phyloP scores from a whole-genome alignment of 495 filamentous ascomycete species.

The Viridothelium virens region DNA sequence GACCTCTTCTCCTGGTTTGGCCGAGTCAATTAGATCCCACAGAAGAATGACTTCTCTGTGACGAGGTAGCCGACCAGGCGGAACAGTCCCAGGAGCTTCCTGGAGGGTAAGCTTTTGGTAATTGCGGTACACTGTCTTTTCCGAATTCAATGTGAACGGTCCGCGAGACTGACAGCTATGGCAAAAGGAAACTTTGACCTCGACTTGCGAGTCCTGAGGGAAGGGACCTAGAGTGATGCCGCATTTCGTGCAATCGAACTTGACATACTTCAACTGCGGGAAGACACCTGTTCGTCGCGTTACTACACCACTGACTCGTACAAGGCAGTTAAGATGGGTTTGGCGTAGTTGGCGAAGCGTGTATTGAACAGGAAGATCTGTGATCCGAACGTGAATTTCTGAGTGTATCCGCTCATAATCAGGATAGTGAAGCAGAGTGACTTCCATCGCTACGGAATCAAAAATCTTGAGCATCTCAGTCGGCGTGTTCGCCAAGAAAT shows the following conservation, averaged over 20 bases:
- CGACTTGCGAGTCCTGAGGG: constrained; percentile 90
- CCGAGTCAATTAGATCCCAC: constrained; percentile 93
- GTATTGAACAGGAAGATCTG: constrained; percentile 86
- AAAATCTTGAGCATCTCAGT: constrained; percentile 91
- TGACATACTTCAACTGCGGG: constrained; percentile 95
- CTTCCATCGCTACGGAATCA: constrained; percentile 93
- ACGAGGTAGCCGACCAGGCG: constrained; percentile 88
- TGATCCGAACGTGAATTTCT: constrained; percentile 96
- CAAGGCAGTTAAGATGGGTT: constrained; percentile 91
- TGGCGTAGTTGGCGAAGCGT: constrained; percentile 96
- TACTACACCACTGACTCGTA: constrained; percentile 90
- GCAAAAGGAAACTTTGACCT: constrained; percentile 94
- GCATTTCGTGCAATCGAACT: constrained; percentile 94
- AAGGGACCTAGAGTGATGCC: constrained; percentile 87
- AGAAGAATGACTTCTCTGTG: constrained; percentile 93
- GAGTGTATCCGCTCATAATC: constrained; percentile 97
- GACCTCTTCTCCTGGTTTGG: constrained; percentile 96
- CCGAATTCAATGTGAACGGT: constrained; percentile 91
- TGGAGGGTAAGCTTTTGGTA: constrained; percentile 98
- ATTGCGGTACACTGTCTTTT: constrained; percentile 98
- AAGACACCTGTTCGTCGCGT: constrained; percentile 96
- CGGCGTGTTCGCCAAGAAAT: constrained; percentile 94
- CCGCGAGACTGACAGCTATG: constrained; percentile 95
- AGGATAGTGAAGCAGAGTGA: constrained; percentile 88
- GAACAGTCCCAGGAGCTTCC: constrained; percentile 95